Conservation (phyloP, 1,139 yeast genomes). For the Debaryomyces nepalensis region DNA sequence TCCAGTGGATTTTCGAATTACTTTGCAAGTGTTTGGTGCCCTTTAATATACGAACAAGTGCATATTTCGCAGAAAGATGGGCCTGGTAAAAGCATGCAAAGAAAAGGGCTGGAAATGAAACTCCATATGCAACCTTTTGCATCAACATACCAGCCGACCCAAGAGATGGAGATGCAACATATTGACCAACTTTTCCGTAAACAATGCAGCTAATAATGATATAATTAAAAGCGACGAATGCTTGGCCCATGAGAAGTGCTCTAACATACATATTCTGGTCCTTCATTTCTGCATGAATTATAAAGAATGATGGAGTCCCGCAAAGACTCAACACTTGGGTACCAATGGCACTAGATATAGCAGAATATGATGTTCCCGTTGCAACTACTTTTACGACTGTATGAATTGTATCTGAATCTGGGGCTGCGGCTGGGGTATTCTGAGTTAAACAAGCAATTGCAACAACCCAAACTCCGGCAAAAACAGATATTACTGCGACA, state of each 20-base stretch:
- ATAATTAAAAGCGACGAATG: conserved; percentile 17
- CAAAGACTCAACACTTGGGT: conserved; percentile 18
- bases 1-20: conserved; percentile 19
- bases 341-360: conserved; percentile 17
- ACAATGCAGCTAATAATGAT: conserved; percentile 17
- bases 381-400: conserved; percentile 15
- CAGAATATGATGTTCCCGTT: conserved; percentile 12
- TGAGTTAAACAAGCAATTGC: conserved; percentile 16
- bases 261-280: conserved; percentile 16
- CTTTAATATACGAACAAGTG: conserved; percentile 19
- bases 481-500: conserved; percentile 15
- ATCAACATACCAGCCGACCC: conserved; percentile 19
- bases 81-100: conserved; percentile 15
- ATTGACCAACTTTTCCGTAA: conserved; percentile 18
- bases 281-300: conserved; percentile 19
- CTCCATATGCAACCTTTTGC: conserved; percentile 16
- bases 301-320: conserved; percentile 19
- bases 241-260: conserved; percentile 18
- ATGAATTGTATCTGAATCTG: conserved; percentile 12
- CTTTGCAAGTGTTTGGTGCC: conserved; percentile 17
- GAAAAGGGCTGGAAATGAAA: conserved; percentile 18
- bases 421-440: conserved; percentile 17
- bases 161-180: conserved; percentile 19
- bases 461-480: conserved; percentile 19
- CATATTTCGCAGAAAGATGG: conserved; percentile 19